Conservation (phyloP, 2,329 filamentous ascomycete species). For the Conoideocrella luteorostrata region DNA sequence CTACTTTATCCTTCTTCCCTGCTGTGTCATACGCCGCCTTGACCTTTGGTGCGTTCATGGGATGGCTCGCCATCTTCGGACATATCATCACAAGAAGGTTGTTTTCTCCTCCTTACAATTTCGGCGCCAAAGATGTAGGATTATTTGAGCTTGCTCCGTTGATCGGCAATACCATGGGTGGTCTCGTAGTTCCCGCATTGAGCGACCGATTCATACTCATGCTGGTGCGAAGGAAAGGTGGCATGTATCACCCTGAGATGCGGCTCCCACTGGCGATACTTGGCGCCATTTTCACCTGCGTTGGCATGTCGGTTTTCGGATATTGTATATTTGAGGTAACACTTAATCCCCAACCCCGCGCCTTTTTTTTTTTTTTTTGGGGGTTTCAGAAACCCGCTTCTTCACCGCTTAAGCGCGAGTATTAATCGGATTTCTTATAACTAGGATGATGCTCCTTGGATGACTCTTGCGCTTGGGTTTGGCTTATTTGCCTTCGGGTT, state of each 20-base stretch:
- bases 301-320: conserved; percentile 31
- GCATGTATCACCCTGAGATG: conserved; percentile 37
- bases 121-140: conserved; percentile 17
- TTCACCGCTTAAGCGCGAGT: too few relatives aligned
- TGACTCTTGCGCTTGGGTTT: conserved; percentile 26
- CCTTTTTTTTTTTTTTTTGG: too few relatives aligned
- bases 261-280: conserved; percentile 24
- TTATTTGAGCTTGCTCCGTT: conserved; percentile 22
- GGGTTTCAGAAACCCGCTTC: too few relatives aligned
- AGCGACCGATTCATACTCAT: conserved; percentile 30
- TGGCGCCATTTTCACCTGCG: conserved; percentile 21
- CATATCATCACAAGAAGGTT: conserved; percentile 15
- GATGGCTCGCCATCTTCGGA: conserved; percentile 24
- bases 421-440: too few relatives aligned
- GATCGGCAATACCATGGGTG: conserved; percentile 30
- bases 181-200: conserved; percentile 27
- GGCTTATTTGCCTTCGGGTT: conserved; percentile 31
- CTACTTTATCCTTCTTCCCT: conserved; percentile 16
- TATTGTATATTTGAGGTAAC: too few relatives aligned
- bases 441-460: conserved; percentile 36
- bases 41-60: conserved; percentile 31
- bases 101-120: conserved; percentile 24
- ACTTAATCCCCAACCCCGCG: conserved; percentile 20
- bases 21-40: conserved; percentile 31
- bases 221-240: conserved; percentile 28